These are phyloP conservation scores for Aciculosporium take DNA, from an alignment of 2,329 filamentous ascomycete species.

Conservation along the genomic window DNA sequence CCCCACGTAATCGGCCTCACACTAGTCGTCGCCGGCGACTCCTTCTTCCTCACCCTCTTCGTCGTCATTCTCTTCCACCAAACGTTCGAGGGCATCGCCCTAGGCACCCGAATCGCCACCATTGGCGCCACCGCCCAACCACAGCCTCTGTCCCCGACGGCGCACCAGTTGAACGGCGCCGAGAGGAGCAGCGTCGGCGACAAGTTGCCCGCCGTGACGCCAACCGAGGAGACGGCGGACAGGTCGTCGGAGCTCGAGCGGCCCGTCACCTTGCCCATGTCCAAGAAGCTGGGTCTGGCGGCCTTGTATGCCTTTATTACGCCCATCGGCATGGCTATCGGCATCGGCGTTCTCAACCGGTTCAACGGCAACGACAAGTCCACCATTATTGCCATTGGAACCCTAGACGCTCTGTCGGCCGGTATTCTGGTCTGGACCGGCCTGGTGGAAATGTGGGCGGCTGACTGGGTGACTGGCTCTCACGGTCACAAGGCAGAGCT, in stretches of 20 bases:
- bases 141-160: slow-evolving; percentile 11
- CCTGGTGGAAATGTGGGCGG: slow-evolving; percentile 65
- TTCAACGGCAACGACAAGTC: slow-evolving; percentile 61
- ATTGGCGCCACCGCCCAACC: slow-evolving; percentile 24
- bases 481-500: slow-evolving; percentile 32
- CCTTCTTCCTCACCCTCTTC: slow-evolving; percentile 42
- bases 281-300: slow-evolving; percentile 47
- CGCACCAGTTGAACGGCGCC: slow-evolving; percentile 5
- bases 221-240: slow-evolving; percentile 10
- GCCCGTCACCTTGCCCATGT: slow-evolving; percentile 19
- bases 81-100: slow-evolving; percentile 62
- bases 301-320: slow-evolving; percentile 55
- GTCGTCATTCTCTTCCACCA: slow-evolving; percentile 65
- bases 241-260: slow-evolving; percentile 8
- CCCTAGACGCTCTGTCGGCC: slow-evolving; percentile 57
- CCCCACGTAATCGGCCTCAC: slow-evolving; percentile 46
- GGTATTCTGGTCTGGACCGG: slow-evolving; percentile 71
- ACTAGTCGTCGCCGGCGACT: slow-evolving; percentile 44
- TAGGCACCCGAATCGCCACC: slow-evolving; percentile 55
- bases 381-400: slow-evolving; percentile 58
- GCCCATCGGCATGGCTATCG: slow-evolving; percentile 68
- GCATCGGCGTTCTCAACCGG: slow-evolving; percentile 51
- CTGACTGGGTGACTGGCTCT: slow-evolving; percentile 50
- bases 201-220: slow-evolving; percentile 13
- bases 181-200: slow-evolving; percentile 11